These are phyloP conservation scores for Apodospora peruviana DNA, from an alignment of 495 filamentous ascomycete genomes.

Conservation along the genomic window DNA sequence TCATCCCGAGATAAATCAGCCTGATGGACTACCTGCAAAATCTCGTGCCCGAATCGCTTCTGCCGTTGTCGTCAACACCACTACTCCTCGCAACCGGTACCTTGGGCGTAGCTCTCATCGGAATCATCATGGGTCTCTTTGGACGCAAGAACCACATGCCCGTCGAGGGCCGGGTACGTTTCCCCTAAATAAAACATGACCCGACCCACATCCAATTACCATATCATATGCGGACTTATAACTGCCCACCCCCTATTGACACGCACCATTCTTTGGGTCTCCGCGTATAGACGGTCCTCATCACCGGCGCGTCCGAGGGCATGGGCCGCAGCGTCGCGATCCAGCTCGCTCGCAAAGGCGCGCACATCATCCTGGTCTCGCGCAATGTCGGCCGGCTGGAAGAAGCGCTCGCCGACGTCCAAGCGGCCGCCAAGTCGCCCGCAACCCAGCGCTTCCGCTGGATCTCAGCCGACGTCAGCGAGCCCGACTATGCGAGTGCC, in stretches of 20 bases:
- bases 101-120: constrained; percentile 31
- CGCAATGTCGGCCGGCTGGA: constrained; percentile 73
- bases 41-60: too few relatives aligned
- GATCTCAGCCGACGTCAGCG: constrained; percentile 78
- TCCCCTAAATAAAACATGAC: neutral
- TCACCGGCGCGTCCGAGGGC: constrained; percentile 91
- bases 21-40: neutral
- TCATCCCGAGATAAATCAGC: neutral
- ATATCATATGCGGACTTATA: neutral
- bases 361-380: constrained; percentile 79
- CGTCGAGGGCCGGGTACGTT: constrained; percentile 70
- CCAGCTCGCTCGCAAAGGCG: constrained; percentile 75
- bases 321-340: constrained; percentile 74
- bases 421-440: constrained; percentile 54
- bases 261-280: constrained; percentile 1
- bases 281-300: constrained; percentile 60
- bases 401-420: constrained; percentile 59
- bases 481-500: constrained; percentile 57
- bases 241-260: neutral
- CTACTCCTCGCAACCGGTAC: constrained; percentile 30
- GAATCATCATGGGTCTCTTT: constrained; percentile 58
- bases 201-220: too few relatives aligned
- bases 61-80: too few relatives aligned
- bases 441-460: constrained; percentile 71
- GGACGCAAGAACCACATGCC: constrained; percentile 67